Evolutionary conservation across 805 yeast genomes (phyloP).

Genomic region (Schwanniomyces pseudopolymorphus): DNA sequence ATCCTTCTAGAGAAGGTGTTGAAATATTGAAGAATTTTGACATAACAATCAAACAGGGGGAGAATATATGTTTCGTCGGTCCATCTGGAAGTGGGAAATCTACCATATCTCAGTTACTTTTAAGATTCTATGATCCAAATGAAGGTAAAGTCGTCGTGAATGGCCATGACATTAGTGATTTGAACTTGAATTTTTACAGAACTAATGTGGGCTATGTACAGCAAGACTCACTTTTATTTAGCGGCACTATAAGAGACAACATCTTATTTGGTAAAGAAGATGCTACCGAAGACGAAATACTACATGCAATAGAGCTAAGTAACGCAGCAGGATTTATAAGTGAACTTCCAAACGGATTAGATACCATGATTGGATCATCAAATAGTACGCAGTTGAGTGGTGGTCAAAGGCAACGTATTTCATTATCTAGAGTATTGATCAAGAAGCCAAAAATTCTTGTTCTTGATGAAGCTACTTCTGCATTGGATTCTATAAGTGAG

Average conservation of each 20-base stretch:
- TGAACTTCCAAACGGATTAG: slow-evolving; percentile 77
- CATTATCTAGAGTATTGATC: slow-evolving; percentile 83
- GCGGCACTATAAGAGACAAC: slow-evolving; percentile 83
- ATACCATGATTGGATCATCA: slow-evolving; percentile 80
- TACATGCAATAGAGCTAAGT: slow-evolving; percentile 63
- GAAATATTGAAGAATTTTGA: slow-evolving; percentile 61
- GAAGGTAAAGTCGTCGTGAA: slow-evolving; percentile 66
- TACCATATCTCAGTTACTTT: slow-evolving; percentile 73
- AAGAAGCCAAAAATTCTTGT: slow-evolving; percentile 77
- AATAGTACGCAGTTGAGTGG: slow-evolving; percentile 78
- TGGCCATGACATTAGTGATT: slow-evolving; percentile 56
- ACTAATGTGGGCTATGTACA: slow-evolving; percentile 83
- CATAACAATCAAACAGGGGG: slow-evolving; percentile 70
- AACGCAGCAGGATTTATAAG: slow-evolving; percentile 69
- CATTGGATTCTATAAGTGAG: slow-evolving; percentile 86
- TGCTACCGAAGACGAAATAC: slow-evolving; percentile 58
- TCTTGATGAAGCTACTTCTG: slow-evolving; percentile 93
- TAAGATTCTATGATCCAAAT: slow-evolving; percentile 81
- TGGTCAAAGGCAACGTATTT: slow-evolving; percentile 92
- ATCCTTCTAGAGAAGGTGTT: slow-evolving; percentile 81
- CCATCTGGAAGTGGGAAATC: slow-evolving; percentile 98
- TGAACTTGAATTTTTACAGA: slow-evolving; percentile 73
- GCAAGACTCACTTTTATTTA: slow-evolving; percentile 87
- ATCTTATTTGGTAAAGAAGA: slow-evolving; percentile 70
- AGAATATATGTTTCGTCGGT: slow-evolving; percentile 90